A percentile compares a stretch with the other conserved stretches of the same genome.
Conservation (phyloP, 2,329 filamentous ascomycete genomes). For the Fonsecaea pedrosoi region DNA sequence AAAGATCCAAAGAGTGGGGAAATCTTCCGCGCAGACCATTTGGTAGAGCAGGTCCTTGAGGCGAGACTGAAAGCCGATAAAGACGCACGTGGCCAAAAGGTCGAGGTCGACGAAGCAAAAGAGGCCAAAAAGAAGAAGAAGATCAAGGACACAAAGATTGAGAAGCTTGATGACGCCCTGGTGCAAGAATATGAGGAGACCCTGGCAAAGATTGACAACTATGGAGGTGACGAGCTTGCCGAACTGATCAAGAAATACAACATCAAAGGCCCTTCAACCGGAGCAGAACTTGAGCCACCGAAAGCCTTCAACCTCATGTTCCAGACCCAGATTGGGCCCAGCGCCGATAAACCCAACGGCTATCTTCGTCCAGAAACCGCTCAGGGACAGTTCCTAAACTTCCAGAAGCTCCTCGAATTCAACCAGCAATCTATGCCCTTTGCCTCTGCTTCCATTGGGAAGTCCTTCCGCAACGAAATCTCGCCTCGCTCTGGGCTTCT, state of each 20-base stretch:
- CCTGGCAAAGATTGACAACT: constrained; percentile 95
- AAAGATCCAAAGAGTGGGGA: constrained; percentile 98
- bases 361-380: constrained; percentile 94
- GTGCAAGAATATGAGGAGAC: constrained; percentile 90
- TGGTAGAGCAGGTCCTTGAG: constrained; percentile 94
- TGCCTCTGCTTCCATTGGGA: constrained; percentile 94
- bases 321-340: constrained; percentile 91
- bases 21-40: constrained; percentile 93
- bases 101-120: constrained; percentile 71
- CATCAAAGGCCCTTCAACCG: constrained; percentile 84
- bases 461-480: constrained; percentile 98
- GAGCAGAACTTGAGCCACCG: constrained; percentile 76
- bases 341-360: constrained; percentile 76
- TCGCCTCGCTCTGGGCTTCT: constrained; percentile 89
- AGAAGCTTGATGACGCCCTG: constrained; percentile 86
- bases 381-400: constrained; percentile 97
- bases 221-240: constrained; percentile 83
- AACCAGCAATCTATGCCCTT: constrained; percentile 97
- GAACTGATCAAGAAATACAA: constrained; percentile 89
- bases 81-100: constrained; percentile 83
- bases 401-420: constrained; percentile 93
- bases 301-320: constrained; percentile 99
- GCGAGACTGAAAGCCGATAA: constrained; percentile 86
- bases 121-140: constrained; percentile 91
- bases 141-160: constrained; percentile 73